Base-by-base conservation (phyloP, 2,329 filamentous ascomycete genomes). In the Clonostachys rhizophaga region DNA sequence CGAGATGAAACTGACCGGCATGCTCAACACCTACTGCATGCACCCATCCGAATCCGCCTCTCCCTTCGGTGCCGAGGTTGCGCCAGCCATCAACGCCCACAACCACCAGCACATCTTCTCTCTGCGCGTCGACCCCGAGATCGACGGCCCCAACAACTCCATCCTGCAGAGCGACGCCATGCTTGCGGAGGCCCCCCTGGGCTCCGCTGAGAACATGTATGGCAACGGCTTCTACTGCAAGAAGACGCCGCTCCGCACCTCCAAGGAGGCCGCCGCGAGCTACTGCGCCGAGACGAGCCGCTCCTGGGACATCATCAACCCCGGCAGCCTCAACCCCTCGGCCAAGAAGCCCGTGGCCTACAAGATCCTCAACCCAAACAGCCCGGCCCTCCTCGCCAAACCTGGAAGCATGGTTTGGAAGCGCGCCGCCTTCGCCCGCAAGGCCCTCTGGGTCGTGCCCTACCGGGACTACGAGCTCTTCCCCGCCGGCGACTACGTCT, bases 81-180 rank as follows among this genome's bases (percentile, higher is more conserved):
- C 75, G 1, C 76, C 78, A 5, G 45, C 45, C 42, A 37, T 47
- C 40, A 47, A 30, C 17, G 45, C 45, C 30, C 45, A 47, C 40
- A 47, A 87, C 64, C 87, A 91, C 58, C 87, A 91, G 59, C 87
- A 91, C 64, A 86, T 90, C 61, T 89, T 91, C 67, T 83, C 78
- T 5, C 70, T 84, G 6, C 76, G 81, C 9, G 69, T 85, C 12
- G 81, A 85, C 56, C 81, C 81, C n/a, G 78, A 77, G 52, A 68
- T 83, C 43, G 79, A 79, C 49, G 81, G 81, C 0, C 71, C 73
- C 50, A 62, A 67, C 40, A 82, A 81, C 53, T 70, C 73, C 5
- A 61, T 47, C 24, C 37, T 86, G 69, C 79, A 87, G 65, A 84
- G 86, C 42, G 87, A 91, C 56, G 84, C 86, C 5, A 70, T 74